These are phyloP conservation scores for Umbilicus rupestris DNA, from an alignment of 164 flowering plant species.

Conservation along the genomic window DNA sequence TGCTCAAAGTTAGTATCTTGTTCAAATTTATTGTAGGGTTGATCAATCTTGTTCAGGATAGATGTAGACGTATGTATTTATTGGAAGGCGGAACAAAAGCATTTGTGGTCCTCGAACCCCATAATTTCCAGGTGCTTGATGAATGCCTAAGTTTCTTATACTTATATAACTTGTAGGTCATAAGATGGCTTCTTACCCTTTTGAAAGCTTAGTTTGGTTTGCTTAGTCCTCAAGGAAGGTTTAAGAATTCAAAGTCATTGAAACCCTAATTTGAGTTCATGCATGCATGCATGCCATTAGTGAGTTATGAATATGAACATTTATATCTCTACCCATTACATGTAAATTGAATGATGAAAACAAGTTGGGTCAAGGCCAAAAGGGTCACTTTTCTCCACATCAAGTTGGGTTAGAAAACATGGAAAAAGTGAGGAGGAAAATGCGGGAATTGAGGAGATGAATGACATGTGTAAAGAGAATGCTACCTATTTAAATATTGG, in stretches of 20 bases:
- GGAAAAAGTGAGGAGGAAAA: not conserved
- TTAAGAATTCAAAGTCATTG: too few relatives aligned
- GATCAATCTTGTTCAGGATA: not conserved
- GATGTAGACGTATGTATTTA: constrained; percentile 4
- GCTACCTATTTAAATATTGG: not conserved
- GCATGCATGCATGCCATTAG: not conserved
- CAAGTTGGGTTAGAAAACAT: not conserved
- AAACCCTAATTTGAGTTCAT: not conserved
- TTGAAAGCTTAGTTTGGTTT: too few relatives aligned
- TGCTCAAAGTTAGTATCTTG: not conserved
- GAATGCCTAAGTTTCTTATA: too few relatives aligned
- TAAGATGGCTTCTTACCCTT: not conserved
- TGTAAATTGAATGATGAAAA: not conserved
- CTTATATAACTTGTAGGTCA: not conserved
- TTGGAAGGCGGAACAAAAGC: constrained; percentile 5
- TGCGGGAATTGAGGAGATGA: not conserved
- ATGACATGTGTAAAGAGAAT: not conserved
- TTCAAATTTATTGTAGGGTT: constrained; percentile 4
- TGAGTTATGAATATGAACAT: not conserved
- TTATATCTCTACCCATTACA: not conserved
- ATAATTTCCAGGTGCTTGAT: too few relatives aligned
- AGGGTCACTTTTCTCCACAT: not conserved
- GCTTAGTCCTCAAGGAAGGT: too few relatives aligned
- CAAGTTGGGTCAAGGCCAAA: not conserved
- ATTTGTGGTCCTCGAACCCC: not conserved